A percentile compares a stretch with the other conserved stretches of the same genome.
Evolutionary conservation across 208 protist genomes (phyloP).

Genomic region (Kentomonas sorsogonicus): DNA sequence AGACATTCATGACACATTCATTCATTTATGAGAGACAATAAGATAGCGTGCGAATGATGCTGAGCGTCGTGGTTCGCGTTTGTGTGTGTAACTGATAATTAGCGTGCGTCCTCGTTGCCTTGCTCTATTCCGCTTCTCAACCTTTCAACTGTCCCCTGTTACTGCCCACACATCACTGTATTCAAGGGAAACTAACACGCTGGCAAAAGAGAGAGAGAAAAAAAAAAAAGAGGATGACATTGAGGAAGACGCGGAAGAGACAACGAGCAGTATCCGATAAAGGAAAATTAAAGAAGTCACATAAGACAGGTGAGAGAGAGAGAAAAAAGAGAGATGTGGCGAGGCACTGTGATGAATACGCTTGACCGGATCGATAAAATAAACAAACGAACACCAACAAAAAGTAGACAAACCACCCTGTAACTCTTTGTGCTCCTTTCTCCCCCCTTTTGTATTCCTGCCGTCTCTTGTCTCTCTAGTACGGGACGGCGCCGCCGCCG

Average conservation of each 20-base stretch:
- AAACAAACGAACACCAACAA: too few species aligned
- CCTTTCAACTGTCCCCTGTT: too few species aligned
- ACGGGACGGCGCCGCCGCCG: slow-evolving; percentile 43
- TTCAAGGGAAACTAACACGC: too few species aligned
- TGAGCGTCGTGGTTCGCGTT: not conserved
- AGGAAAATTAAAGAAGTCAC: not conserved
- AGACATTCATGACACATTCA: too few species aligned
- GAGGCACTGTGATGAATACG: too few species aligned
- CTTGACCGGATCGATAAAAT: too few species aligned
- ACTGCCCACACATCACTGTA: too few species aligned
- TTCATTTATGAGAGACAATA: not conserved
- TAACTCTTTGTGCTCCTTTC: not conserved
- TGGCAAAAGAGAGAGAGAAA: not conserved
- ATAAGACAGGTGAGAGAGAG: slow-evolving; percentile 1
- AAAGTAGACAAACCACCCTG: slow-evolving; percentile 12
- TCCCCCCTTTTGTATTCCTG: not conserved
- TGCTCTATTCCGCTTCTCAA: too few species aligned
- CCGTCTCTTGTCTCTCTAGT: slow-evolving; percentile 12
- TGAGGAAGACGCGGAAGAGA: too few species aligned
- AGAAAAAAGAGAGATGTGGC: not conserved
- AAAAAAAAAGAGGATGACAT: not conserved
- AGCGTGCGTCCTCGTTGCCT: too few species aligned
- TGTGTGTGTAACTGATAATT: slow-evolving; percentile 4
- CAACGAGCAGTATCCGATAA: not conserved
- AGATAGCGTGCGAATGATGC: not conserved